Percentiles rank a stretch among this genome's conserved stretches.
phyloP scores from a whole-genome alignment of 2,329 filamentous ascomycete genomes.

The Pseudogymnoascus sp. region DNA sequence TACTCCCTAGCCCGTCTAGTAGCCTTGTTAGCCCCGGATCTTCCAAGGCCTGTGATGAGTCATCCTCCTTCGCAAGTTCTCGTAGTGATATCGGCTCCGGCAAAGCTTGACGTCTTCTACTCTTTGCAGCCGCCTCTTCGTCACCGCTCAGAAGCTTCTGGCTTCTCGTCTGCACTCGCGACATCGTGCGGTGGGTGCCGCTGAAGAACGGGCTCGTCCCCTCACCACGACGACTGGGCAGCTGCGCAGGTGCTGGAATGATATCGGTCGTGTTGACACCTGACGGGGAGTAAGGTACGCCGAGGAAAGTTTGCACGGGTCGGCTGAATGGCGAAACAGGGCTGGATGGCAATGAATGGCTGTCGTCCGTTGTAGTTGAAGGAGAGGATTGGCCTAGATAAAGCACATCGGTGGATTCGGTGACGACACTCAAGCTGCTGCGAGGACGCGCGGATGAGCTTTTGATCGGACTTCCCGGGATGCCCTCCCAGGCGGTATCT shows the following conservation, averaged over 20 bases:
- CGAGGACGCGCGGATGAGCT: constrained; percentile 8
- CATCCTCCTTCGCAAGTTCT: not conserved
- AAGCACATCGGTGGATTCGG: constrained; percentile 18
- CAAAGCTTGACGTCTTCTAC: not conserved
- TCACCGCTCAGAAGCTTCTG: not conserved
- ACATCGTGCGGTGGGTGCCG: constrained; percentile 17
- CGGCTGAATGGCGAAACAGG: not conserved
- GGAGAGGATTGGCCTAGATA: constrained; percentile 2
- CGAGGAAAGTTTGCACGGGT: not conserved
- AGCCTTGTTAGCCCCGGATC: not conserved
- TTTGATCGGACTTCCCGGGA: constrained; percentile 12
- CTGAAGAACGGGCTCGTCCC: constrained; percentile 27
- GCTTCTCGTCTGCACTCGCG: constrained; percentile 10
- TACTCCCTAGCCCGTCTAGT: not conserved
- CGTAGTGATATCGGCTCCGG: not conserved
- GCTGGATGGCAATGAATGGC: not conserved
- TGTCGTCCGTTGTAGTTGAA: not conserved
- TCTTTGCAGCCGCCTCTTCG: not conserved
- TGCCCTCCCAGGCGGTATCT: constrained; percentile 15
- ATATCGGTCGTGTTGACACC: not conserved
- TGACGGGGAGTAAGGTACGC: not conserved
- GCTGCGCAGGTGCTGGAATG: not conserved
- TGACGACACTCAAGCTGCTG: constrained; percentile 18
- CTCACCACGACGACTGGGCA: constrained; percentile 21
- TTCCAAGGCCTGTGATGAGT: not conserved